phyloP scores from a whole-genome alignment of 805 yeast genomes.

The Teunomyces pallodes region DNA sequence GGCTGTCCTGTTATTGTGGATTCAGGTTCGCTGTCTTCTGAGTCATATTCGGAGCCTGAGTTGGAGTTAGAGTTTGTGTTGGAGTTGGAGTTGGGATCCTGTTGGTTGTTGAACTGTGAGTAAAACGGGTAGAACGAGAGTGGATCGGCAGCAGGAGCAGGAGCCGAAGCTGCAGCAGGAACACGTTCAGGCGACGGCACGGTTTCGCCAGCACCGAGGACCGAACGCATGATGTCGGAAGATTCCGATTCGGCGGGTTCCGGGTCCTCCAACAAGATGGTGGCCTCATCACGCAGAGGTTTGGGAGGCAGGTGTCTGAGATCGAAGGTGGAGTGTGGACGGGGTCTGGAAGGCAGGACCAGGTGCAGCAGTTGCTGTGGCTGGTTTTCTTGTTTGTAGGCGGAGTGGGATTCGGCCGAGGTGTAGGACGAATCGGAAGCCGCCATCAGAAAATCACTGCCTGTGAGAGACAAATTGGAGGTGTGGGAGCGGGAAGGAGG shows the following conservation, averaged over 20 bases:
- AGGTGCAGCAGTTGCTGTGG: background rate
- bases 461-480: slow-evolving; percentile 17
- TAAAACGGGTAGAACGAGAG: slow-evolving; percentile 1
- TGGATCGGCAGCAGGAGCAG: background rate
- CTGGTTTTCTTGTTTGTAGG: background rate
- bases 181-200: background rate
- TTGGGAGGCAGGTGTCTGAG: background rate
- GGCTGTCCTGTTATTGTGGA: slow-evolving; percentile 4
- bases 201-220: background rate
- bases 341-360: background rate
- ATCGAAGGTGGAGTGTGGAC: background rate
- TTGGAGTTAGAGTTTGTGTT: slow-evolving; percentile 11
- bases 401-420: slow-evolving; percentile 19
- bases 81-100: slow-evolving; percentile 6
- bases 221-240: background rate
- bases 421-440: slow-evolving; percentile 31
- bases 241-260: background rate
- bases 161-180: background rate
- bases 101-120: background rate
- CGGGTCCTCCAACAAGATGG: background rate
- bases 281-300: background rate
- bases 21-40: slow-evolving; percentile 8
- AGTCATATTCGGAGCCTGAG: slow-evolving; percentile 5
- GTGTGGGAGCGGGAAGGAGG: slow-evolving; percentile 13
- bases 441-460: slow-evolving; percentile 35